A percentile compares a stretch with the other conserved stretches of the same genome.
Evolutionary conservation across 164 flowering plant species (phyloP).

Genomic region (Piper betle): DNA sequence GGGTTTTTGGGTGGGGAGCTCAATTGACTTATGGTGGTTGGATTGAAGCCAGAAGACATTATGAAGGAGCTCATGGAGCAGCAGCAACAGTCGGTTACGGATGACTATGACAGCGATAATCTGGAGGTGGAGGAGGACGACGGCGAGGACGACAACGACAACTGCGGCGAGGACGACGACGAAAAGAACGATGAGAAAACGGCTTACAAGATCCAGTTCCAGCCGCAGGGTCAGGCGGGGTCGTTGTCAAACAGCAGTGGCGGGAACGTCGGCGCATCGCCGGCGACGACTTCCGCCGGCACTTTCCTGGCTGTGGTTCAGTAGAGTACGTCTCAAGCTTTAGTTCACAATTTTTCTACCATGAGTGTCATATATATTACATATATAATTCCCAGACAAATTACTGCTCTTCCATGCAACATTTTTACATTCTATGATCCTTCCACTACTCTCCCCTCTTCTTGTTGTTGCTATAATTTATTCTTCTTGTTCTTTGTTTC

Average conservation of each 20-base stretch:
- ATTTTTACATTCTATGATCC: slow-evolving; percentile 1
- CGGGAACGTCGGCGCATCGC: slow-evolving; percentile 19
- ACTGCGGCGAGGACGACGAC: slow-evolving; percentile 25
- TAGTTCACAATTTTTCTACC: too few relatives aligned
- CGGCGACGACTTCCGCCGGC: slow-evolving; percentile 8
- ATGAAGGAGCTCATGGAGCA: slow-evolving; percentile 40
- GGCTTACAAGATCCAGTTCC: slow-evolving; percentile 36
- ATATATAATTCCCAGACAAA: too few relatives aligned
- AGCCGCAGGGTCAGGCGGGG: slow-evolving; percentile 23
- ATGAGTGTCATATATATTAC: too few relatives aligned
- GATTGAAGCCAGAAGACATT: slow-evolving; percentile 73
- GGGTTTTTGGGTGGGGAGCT: not conserved
- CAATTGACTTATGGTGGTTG: slow-evolving; percentile 31
- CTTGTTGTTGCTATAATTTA: too few relatives aligned
- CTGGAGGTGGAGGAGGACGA: slow-evolving; percentile 5
- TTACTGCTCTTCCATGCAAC: not conserved
- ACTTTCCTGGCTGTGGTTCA: slow-evolving; percentile 47
- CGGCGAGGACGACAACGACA: slow-evolving; percentile 8
- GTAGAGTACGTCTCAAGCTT: too few relatives aligned
- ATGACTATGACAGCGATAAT: slow-evolving; percentile 6
- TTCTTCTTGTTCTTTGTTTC: not conserved
- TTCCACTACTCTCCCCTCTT: not conserved
- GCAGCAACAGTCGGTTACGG: slow-evolving; percentile 5
- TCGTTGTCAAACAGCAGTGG: slow-evolving; percentile 24
- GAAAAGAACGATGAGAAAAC: slow-evolving; percentile 26